A percentile compares a stretch with the other conserved stretches of the same genome.
These are phyloP conservation scores for Glycine tomentella DNA, from an alignment of 306 rosid species.

Conservation along the genomic window DNA sequence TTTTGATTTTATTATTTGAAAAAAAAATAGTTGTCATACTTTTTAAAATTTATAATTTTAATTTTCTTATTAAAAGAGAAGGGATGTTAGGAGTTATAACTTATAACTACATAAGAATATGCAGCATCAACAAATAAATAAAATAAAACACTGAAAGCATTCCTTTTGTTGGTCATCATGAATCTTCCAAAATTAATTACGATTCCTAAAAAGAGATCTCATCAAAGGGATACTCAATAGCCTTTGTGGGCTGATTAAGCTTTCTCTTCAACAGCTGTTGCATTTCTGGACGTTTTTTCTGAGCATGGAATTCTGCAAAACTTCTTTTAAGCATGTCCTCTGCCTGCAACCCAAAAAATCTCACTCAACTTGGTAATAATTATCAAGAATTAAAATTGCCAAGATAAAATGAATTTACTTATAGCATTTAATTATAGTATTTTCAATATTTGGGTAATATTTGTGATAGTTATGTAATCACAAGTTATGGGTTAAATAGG, in stretches of 20 bases:
- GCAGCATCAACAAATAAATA: too few species aligned
- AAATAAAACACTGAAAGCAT: too few species aligned
- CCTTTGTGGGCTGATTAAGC: conserved; percentile 78
- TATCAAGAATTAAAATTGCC: conserved; percentile 26
- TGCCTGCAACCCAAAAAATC: conserved; percentile 64
- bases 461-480: conserved; percentile 13
- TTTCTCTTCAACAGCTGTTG: conserved; percentile 81
- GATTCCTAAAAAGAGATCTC: too few species aligned
- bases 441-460: conserved; percentile 2
- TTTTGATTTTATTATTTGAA: too few species aligned
- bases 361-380: conserved; percentile 33
- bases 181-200: too few species aligned
- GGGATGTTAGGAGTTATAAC: too few species aligned
- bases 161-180: too few species aligned
- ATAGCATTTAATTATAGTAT: conserved; percentile 21
- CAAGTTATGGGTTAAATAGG: too few species aligned
- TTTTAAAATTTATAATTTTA: too few species aligned
- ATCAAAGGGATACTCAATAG: conserved; percentile 63
- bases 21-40: too few species aligned
- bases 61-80: too few species aligned
- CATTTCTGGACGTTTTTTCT: conserved; percentile 90
- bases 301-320: conserved; percentile 95
- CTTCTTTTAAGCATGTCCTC: conserved; percentile 99
- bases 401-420: conserved; percentile 30
- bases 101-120: too few species aligned